These are phyloP conservation scores for Ophiostoma sp. DNA, from an alignment of 2,329 filamentous ascomycete species.

Conservation along the genomic window DNA sequence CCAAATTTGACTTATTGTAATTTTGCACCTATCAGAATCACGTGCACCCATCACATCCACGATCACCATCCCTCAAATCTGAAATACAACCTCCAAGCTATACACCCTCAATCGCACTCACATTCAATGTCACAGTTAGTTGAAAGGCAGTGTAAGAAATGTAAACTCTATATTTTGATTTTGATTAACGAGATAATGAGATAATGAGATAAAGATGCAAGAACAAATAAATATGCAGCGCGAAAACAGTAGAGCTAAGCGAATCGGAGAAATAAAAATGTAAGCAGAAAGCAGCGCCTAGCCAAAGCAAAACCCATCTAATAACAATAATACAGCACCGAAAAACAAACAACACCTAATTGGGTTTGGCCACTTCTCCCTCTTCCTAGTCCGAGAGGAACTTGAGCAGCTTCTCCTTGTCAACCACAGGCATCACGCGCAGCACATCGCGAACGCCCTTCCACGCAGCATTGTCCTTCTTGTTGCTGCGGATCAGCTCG, in stretches of 20 bases:
- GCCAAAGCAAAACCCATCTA: neutral
- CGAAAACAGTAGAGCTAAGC: neutral
- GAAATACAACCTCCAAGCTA: no score
- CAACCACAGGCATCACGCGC: constrained; percentile 80
- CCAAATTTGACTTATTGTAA: no score
- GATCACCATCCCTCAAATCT: no score
- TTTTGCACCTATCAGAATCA: no score
- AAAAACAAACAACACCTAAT: neutral
- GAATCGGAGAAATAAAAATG: neutral
- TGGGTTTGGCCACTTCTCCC: no score
- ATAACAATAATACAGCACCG: neutral
- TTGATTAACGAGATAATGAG: neutral
- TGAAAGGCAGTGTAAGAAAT: no score
- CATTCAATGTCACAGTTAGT: no score
- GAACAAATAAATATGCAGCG: neutral
- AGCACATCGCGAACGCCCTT: constrained; percentile 86
- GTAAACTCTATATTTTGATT: neutral
- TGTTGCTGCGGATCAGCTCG: constrained; percentile 67
- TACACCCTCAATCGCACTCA: no score
- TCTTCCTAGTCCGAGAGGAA: constrained; percentile 42
- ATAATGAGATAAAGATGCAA: neutral
- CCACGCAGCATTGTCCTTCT: constrained; percentile 71
- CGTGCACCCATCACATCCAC: no score
- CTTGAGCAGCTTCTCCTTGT: constrained; percentile 80
- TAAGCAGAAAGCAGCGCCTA: neutral